Evolutionary conservation across 176 grass and related monocot genomes (phyloP).

Genomic region (Triticum dicoccoides): DNA sequence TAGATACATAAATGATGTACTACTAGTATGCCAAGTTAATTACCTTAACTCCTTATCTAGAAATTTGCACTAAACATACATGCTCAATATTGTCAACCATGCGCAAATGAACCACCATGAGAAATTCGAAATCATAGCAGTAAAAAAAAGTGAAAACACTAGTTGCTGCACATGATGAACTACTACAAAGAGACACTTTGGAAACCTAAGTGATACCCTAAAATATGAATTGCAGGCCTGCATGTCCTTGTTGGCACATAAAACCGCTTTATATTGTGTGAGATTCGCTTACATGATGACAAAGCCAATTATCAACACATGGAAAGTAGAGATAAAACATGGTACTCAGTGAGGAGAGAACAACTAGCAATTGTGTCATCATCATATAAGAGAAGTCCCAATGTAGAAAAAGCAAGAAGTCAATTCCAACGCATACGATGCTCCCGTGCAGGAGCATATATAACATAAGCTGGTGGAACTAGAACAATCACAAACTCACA

Average conservation of each 20-base stretch:
- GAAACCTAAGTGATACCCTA: background rate
- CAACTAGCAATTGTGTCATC: background rate
- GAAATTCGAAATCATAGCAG: background rate
- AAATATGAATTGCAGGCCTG: background rate
- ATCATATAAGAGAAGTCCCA: background rate
- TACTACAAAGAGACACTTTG: background rate
- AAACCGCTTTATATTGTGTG: background rate
- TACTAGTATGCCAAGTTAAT: background rate
- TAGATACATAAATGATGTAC: background rate
- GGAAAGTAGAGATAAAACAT: background rate
- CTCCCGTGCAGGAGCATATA: background rate
- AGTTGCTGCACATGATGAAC: background rate
- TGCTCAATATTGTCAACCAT: background rate
- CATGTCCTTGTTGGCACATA: conserved; percentile 2
- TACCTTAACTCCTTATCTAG: background rate
- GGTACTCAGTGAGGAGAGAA: background rate
- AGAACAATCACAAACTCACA: background rate
- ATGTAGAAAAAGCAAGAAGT: background rate
- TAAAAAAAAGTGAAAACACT: background rate
- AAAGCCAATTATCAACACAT: background rate
- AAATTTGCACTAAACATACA: background rate
- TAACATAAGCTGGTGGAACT: background rate
- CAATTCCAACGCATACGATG: background rate
- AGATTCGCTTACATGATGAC: background rate
- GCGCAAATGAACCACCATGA: background rate